Base-by-base conservation (phyloP, 139 green algal genomes). In the Yamagishiella unicocca region DNA sequence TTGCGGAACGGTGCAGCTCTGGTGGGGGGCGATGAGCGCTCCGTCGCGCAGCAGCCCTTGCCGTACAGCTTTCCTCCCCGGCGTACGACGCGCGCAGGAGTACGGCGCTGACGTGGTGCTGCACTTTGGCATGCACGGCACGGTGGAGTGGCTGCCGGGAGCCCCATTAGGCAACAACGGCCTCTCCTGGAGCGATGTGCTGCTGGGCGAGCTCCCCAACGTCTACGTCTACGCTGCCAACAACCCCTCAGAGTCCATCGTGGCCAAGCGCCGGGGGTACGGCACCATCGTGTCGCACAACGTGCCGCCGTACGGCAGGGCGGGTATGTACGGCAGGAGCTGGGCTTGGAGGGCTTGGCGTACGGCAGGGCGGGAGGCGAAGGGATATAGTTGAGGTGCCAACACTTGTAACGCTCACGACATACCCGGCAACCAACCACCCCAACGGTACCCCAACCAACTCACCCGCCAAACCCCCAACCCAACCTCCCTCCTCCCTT, bases 121-220 rank as follows among this genome's bases (percentile, higher is more conserved):
- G 82, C 97, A 99, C 93, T 98, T 99, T 89, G 98, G 98, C 82
- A 99, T 99, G 96, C 98, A 99, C 89, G 98, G 98, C 87, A 99
- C 98, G 0, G 95, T 98, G 71, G 97, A 99, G 91, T 99, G 97
- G 97, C 95, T 99, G 80, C 98, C 98, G 24, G 98, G 98, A 1
- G 91, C 94, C 6, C 96, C 96, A 1, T 93, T 99, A 89, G 92
- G 61, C 79, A 85, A 85, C 79, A 96, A 87, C 0, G 93, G 93
- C 46, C 72, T 93, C 17, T 89, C 37, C 73, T 96, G 93, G 93
- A 91, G 74, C 33, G 95, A 98, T 84, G 91, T 93, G 42, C 90
- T 98, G 72, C 84, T 98, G 71, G 95, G 95, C n/a, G 78, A 94
- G 70, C 79, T 99, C 84, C 97, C 97, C 81, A 99, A 99, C 87